Base-by-base conservation (phyloP, 805 yeast genomes). In the Scheffersomyces lignosus region DNA sequence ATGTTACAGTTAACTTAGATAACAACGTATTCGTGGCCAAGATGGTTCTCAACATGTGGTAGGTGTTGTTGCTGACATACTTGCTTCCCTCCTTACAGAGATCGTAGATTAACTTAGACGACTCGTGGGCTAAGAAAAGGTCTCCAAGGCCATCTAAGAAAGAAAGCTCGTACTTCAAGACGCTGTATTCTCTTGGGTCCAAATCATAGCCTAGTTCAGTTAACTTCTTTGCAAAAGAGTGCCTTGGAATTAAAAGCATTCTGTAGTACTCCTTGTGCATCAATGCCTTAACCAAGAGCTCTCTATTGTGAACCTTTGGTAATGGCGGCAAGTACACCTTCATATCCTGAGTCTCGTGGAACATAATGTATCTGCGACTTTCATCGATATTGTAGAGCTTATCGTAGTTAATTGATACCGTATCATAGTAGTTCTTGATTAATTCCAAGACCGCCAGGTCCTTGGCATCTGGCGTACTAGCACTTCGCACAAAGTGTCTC, bases 101-200 rank as follows among this genome's bases (percentile, higher is more conserved):
- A 31, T 51, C 48, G 44, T 60, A 67, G 20, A 67, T 49, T 28
- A 66, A 48, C 34, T 54, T 55, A 1, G 70, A 57, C 2, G 68
- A 52, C 36, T 61, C 70, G n/a, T 58, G 48, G 10, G 70, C 66
- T 18, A 67, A 50, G 38, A 54, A 62, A 37, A 63, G 61, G 46
- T 67, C 73, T 1, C 73, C 73, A 32, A 67, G 51, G 1, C 73
- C 73, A 39, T 67, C 73, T 31, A 61, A 56, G 36, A 64, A 62
- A 25, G 68, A 63, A 24, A 65, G 51, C 34, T 66, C 70, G 41
- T 60, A 49, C 27, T 62, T 48, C 16, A 60, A 40, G n/a, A 62
- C 48, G 6, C 41, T 43, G 33, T 49, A 49, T 8, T 52, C 50
- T 12, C 44, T 48, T 13, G 43, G 41, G 26, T 52, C 46, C 18